Evolutionary conservation across 169 alveolate genomes (phyloP).

Genomic region (Cryptosporidium meleagridis): DNA sequence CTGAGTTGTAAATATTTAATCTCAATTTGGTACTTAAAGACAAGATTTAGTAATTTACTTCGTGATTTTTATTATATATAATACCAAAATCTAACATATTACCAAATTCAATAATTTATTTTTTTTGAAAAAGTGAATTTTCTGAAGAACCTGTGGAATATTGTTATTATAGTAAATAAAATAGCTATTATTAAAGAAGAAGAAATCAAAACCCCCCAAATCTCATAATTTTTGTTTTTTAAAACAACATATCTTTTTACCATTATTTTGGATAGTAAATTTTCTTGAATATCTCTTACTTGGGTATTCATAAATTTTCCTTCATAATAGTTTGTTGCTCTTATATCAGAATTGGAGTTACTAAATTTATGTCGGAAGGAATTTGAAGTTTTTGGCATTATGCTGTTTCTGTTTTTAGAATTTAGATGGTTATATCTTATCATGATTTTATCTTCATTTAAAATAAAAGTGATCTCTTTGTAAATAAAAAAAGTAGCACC

Average conservation of each 20-base stretch:
- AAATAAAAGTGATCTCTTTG: slow-evolving; percentile 40
- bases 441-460: slow-evolving; percentile 16
- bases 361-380: not conserved
- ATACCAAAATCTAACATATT: not conserved
- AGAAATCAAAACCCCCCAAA: not conserved
- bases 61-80: not conserved
- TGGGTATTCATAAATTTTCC: not conserved
- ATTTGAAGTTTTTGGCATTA: not conserved
- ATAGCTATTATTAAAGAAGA: not conserved
- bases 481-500: slow-evolving; percentile 66
- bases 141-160: not conserved
- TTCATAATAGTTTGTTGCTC: not conserved
- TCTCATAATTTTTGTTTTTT: not conserved
- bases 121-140: too few species aligned
- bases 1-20: too few species aligned
- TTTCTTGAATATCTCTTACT: not conserved
- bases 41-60: too few species aligned
- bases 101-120: too few species aligned
- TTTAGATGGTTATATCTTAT: slow-evolving; percentile 5
- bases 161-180: not conserved
- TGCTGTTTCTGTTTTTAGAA: not conserved
- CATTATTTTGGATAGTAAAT: not conserved
- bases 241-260: not conserved
- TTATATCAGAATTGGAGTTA: not conserved
- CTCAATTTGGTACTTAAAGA: too few species aligned